Evolutionary conservation across 2,329 filamentous ascomycete species (phyloP).

Genomic region (Fusarium pseudocircinatum): DNA sequence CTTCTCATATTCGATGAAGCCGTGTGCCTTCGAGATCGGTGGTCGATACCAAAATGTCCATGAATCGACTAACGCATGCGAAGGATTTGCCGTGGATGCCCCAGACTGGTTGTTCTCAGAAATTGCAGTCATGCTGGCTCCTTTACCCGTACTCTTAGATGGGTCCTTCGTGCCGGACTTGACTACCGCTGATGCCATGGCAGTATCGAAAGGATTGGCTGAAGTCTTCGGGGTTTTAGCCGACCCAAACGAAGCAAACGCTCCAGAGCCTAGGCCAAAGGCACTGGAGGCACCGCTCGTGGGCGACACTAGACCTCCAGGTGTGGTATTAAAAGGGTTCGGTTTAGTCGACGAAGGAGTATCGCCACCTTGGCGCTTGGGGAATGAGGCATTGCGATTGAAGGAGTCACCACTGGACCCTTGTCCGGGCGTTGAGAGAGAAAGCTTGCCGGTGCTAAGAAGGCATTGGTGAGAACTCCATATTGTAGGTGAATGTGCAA

Average conservation of each 20-base stretch:
- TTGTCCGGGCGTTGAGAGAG: slow-evolving; percentile 78
- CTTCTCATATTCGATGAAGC: slow-evolving; percentile 91
- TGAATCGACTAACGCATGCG: slow-evolving; percentile 75
- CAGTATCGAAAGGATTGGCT: slow-evolving; percentile 81
- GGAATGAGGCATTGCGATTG: slow-evolving; percentile 70
- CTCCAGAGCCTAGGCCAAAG: slow-evolving; percentile 93
- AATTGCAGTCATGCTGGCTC: slow-evolving; percentile 56
- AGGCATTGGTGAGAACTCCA: slow-evolving; percentile 25
- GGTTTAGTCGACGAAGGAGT: slow-evolving; percentile 73
- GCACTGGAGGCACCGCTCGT: slow-evolving; percentile 79
- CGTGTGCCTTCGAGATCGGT: slow-evolving; percentile 93
- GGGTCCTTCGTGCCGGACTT: slow-evolving; percentile 49
- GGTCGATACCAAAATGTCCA: slow-evolving; percentile 99
- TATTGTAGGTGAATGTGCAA: slow-evolving; percentile 22
- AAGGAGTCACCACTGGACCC: slow-evolving; percentile 63
- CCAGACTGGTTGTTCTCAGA: slow-evolving; percentile 51
- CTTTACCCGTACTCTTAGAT: slow-evolving; percentile 44
- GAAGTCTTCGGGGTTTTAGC: slow-evolving; percentile 88
- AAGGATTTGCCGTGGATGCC: slow-evolving; percentile 55
- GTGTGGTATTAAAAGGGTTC: slow-evolving; percentile 81
- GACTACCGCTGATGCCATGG: slow-evolving; percentile 59
- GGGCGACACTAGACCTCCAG: slow-evolving; percentile 60
- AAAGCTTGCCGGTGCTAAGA: slow-evolving; percentile 85
- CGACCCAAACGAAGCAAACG: slow-evolving; percentile 88
- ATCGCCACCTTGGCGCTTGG: slow-evolving; percentile 80